phyloP scores from a whole-genome alignment of 2,329 filamentous ascomycete genomes.

The Colletotrichum phormii region DNA sequence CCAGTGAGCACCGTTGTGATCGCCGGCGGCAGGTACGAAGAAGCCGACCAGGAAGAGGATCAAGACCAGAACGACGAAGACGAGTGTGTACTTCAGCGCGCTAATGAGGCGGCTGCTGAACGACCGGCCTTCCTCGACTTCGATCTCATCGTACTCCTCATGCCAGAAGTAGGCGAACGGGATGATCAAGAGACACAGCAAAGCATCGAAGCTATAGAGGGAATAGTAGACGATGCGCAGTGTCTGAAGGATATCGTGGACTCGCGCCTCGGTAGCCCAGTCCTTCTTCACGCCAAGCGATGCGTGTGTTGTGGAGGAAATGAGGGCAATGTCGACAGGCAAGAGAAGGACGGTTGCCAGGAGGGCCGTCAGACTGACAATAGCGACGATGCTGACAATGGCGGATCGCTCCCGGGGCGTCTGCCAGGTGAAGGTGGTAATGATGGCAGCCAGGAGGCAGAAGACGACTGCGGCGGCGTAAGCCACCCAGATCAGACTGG shows the following conservation, averaged over 20 bases:
- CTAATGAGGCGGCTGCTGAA: constrained; percentile 78
- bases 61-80: constrained; percentile 82
- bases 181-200: constrained; percentile 89
- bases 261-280: constrained; percentile 88
- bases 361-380: constrained; percentile 86
- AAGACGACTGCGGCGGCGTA: constrained; percentile 86
- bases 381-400: constrained; percentile 84
- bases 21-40: constrained; percentile 85
- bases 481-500: constrained; percentile 92
- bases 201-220: constrained; percentile 89
- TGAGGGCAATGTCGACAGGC: constrained; percentile 94
- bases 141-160: constrained; percentile 95
- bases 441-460: constrained; percentile 79
- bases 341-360: constrained; percentile 93
- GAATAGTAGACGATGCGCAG: constrained; percentile 92
- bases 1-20: constrained; percentile 72
- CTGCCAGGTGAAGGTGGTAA: constrained; percentile 94
- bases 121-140: constrained; percentile 82
- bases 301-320: constrained; percentile 86
- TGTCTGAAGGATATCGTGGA: constrained; percentile 82
- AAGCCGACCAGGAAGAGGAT: constrained; percentile 92
- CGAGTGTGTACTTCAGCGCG: constrained; percentile 91
- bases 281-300: constrained; percentile 87
- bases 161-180: constrained; percentile 99
- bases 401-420: constrained; percentile 86